These are phyloP conservation scores for Zarea fungicola DNA, from an alignment of 2,329 filamentous ascomycete genomes.

Conservation along the genomic window DNA sequence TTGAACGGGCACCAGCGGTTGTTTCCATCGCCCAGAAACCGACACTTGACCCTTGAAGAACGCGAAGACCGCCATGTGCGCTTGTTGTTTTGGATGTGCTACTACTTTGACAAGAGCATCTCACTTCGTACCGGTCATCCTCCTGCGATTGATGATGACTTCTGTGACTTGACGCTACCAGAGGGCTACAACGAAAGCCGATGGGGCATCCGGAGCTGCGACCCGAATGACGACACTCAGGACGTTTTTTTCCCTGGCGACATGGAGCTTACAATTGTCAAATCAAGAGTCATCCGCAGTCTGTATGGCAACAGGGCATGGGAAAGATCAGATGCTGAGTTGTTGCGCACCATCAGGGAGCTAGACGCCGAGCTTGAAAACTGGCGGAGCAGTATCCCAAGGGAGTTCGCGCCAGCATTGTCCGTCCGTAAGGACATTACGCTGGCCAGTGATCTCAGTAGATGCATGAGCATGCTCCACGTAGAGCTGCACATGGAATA, in stretches of 20 bases:
- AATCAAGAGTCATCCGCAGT: conserved; percentile 41
- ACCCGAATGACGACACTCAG: conserved; percentile 8
- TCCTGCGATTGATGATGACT: conserved; percentile 43
- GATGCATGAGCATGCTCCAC: conserved; percentile 38
- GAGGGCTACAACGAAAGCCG: conserved; percentile 24
- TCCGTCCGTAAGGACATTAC: conserved; percentile 29
- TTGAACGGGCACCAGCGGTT: conserved; percentile 40
- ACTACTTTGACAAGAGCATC: conserved; percentile 51
- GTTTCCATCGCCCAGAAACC: conserved; percentile 11
- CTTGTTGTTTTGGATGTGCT: conserved; percentile 50
- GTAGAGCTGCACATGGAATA: conserved; percentile 50
- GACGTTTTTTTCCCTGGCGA: conserved; percentile 40
- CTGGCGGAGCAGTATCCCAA: conserved; percentile 47
- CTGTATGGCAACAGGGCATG: conserved; percentile 46
- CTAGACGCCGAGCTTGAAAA: conserved; percentile 51
- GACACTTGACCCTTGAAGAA: conserved; percentile 18
- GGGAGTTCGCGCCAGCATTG: conserved; percentile 40
- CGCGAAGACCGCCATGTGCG: conserved; percentile 31
- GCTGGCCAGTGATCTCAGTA: conserved; percentile 20
- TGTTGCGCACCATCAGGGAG: conserved; percentile 50
- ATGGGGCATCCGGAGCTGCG: conserved; percentile 13
- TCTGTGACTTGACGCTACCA: conserved; percentile 48
- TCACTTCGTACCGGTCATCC: conserved; percentile 48
- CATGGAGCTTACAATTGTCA: conserved; percentile 44
- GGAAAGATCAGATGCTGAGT: conserved; percentile 48